Base-by-base conservation (phyloP, 2,329 filamentous ascomycete species). In the Chaetothyriales sp. region DNA sequence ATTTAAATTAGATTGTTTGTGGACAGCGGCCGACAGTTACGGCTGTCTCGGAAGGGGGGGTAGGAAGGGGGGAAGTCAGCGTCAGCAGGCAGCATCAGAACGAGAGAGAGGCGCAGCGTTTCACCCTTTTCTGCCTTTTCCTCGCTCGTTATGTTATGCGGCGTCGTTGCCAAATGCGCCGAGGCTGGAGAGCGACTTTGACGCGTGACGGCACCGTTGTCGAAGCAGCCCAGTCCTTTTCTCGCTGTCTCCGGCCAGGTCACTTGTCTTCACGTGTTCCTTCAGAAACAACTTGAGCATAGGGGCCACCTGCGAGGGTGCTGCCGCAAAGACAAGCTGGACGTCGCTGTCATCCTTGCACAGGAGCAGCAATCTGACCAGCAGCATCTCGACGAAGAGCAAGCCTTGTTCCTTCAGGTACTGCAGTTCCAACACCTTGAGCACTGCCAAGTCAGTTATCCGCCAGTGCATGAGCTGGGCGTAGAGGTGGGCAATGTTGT, bases 221-320 rank as follows among this genome's bases (percentile, higher is more conserved):
- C 28, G 64, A 1, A 81, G 67, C 12, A 70, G 64, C 50, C 73
- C 74, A 56, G 65, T 69, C 58, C n/a, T n/a, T n/a, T 81, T 78
- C 46, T 68, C 66, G 52, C 70, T 70, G n/a, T 64, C 69, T 32
- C 67, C 67, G 19, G 70, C 66, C 51, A 75, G 61, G 59, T 79
- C 77, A 0, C 81, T 83, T 63, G 81, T 84, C 3, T 77, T 72
- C 15, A 95, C 75, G 44, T 83, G 77, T 64, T 84, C 88, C 61
- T 79, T 78, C 49, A 96, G 62, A 62, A 95, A 92, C 66, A 83
- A 93, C 54, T 84, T 80, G 57, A 95, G 62, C 0, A 86, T 85
- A 51, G 78, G 78, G 4, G 82, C 79, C 55, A 95, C 75, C 51
- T 82, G 77, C 0, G 81, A 79, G 2, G 78, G 73, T 32, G 80